Evolutionary conservation across 2,329 filamentous ascomycete genomes (phyloP), one percentile per base, ranked within the genome.

Genomic region (Fusarium pilosicola): DNA sequence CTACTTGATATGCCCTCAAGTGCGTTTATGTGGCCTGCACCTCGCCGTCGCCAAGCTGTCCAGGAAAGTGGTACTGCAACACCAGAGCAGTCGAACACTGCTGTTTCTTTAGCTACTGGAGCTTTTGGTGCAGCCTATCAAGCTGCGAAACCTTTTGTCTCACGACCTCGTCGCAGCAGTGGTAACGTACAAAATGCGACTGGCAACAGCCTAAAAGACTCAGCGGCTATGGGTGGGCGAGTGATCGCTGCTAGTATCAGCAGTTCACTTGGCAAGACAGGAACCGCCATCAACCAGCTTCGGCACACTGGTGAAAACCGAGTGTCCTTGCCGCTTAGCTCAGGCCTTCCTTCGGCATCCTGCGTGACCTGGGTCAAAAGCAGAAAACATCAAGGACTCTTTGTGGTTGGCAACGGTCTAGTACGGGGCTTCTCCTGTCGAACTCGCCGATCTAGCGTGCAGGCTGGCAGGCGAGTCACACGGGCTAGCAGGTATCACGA

Each of bases 21-120:
- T 71, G 94, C 94, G 9, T 96, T 95, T 76, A 91, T 93, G 74
- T 97, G 95, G 95, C 95, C 95, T 45, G 94, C 95, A 30, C 91
- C 90, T 46, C 87, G 89, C 44, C 86, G 88, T 60, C 85, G 87
- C 66, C 82, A 81, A 68, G 84, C 82, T 58, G 78, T 78, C 42
- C 83, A 82, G 67, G 86, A 89, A 42, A 81, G 82, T 24, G 82
- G 83, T 18, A 83, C 85, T 20, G 85, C 88, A 17, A 79, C 84
- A 12, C 80, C 88, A 7, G 88, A 91, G 51, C 83, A 83, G 30
- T 74, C 85, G 5, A 84, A 80, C 42, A 88, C 88, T 10, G 89
- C 91, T 7, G 88, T 94, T 22, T 90, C 91, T 9, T 89, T 92
- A 24, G 92, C 93, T 2, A 92, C 93, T 41, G 93, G 89, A 68